These are phyloP conservation scores for Hyphopichia khmerensis DNA, from an alignment of 1,139 yeast species.

Conservation along the genomic window DNA sequence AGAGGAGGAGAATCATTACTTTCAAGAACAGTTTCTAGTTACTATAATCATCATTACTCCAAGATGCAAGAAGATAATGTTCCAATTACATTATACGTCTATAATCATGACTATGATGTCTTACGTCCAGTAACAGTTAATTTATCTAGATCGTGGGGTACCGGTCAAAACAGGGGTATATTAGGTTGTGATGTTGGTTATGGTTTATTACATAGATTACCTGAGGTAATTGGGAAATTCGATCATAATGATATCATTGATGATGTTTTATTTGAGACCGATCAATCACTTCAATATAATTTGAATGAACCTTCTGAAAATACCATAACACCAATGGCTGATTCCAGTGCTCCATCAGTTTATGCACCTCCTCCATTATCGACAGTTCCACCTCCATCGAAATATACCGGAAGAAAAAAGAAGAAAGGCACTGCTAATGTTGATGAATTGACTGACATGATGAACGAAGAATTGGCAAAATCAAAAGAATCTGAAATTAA, in stretches of 20 bases:
- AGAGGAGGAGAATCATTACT: slow-evolving; percentile 85
- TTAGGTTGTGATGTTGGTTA: slow-evolving; percentile 96
- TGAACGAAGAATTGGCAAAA: slow-evolving; percentile 47
- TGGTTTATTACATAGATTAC: slow-evolving; percentile 82
- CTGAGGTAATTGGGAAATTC: slow-evolving; percentile 61
- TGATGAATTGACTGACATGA: slow-evolving; percentile 37
- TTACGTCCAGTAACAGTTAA: slow-evolving; percentile 83
- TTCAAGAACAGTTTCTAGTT: slow-evolving; percentile 59
- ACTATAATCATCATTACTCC: slow-evolving; percentile 52
- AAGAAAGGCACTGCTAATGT: slow-evolving; percentile 27
- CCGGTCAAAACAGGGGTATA: slow-evolving; percentile 64
- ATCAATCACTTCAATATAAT: slow-evolving; percentile 12
- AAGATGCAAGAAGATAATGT: slow-evolving; percentile 32
- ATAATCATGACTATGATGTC: slow-evolving; percentile 82
- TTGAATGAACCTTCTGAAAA: slow-evolving; percentile 6
- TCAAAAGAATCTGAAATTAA: slow-evolving; percentile 37
- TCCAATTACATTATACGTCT: slow-evolving; percentile 66
- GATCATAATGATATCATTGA: slow-evolving; percentile 30
- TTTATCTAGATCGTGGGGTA: slow-evolving; percentile 42
- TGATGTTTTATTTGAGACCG: slow-evolving; percentile 38
- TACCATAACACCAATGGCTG: slow-evolving; percentile 7
- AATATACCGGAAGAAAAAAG: slow-evolving; percentile 23
- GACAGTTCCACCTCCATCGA: slow-evolving; percentile 20
- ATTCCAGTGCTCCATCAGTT: neutral
- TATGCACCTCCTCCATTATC: slow-evolving; percentile 9